A percentile compares a stretch with the other conserved stretches of the same genome.
Evolutionary conservation across 805 yeast species (phyloP).

Genomic region (Candida sakaeoensis): DNA sequence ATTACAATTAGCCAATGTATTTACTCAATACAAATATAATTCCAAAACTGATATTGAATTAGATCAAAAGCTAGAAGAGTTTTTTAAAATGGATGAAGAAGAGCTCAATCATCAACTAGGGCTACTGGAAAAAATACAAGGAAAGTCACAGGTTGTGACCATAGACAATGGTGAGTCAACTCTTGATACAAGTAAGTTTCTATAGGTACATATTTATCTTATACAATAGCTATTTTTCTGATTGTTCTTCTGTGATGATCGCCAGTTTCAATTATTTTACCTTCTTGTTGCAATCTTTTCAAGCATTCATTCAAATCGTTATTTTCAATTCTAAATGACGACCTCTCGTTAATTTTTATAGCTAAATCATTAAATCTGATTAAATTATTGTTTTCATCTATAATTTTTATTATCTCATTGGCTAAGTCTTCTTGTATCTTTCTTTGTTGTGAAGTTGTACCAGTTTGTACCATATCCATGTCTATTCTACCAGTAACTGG

Average conservation of each 20-base stretch:
- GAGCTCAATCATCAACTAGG: slow-evolving; percentile 7
- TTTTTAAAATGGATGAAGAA: slow-evolving; percentile 29
- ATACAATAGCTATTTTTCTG: slow-evolving; percentile 18
- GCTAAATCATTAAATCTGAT: slow-evolving; percentile 59
- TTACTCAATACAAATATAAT: slow-evolving; percentile 35
- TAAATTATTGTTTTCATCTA: slow-evolving; percentile 47
- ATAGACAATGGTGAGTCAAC: not conserved
- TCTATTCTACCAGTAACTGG: slow-evolving; percentile 96
- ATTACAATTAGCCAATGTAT: slow-evolving; percentile 37
- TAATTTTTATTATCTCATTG: slow-evolving; percentile 52
- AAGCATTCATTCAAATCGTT: slow-evolving; percentile 66
- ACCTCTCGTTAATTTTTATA: slow-evolving; percentile 61
- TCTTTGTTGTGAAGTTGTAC: slow-evolving; percentile 85
- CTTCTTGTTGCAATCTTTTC: slow-evolving; percentile 67
- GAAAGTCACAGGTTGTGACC: not conserved
- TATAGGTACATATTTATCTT: slow-evolving; percentile 10
- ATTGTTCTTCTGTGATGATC: slow-evolving; percentile 68
- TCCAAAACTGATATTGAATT: slow-evolving; percentile 34
- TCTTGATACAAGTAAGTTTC: slow-evolving; percentile 11
- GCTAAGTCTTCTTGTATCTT: slow-evolving; percentile 69
- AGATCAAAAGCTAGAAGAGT: slow-evolving; percentile 35
- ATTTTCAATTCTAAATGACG: slow-evolving; percentile 63
- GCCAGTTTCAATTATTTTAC: slow-evolving; percentile 63
- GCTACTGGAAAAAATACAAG: not conserved
- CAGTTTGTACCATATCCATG: slow-evolving; percentile 96